Percentiles rank a stretch among this genome's conserved stretches.
phyloP scores from a whole-genome alignment of 1,284 basidiomycete genomes.

The Gomphus bonarii region DNA sequence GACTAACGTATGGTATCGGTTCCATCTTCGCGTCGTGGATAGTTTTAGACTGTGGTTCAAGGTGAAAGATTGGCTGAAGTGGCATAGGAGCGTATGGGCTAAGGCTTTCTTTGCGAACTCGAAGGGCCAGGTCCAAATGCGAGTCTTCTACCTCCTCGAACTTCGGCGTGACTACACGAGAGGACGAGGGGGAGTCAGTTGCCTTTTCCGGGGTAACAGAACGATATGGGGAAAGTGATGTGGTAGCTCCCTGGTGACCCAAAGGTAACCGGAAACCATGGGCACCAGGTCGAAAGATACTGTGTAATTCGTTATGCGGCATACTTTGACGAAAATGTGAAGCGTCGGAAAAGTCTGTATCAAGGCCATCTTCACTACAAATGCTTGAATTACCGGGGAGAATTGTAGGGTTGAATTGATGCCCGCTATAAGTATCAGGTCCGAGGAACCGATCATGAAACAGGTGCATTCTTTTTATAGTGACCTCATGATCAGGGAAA shows the following conservation, averaged over 20 bases:
- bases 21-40: neutral
- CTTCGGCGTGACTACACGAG: neutral
- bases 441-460: neutral
- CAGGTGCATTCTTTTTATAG: neutral
- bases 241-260: neutral
- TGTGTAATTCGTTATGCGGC: neutral
- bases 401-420: neutral
- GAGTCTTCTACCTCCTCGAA: neutral
- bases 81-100: constrained; percentile 6
- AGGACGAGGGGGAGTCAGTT: neutral
- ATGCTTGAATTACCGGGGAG: neutral
- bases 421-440: neutral
- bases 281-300: neutral
- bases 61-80: neutral
- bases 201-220: neutral
- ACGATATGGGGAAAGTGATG: neutral
- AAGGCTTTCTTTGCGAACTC: neutral
- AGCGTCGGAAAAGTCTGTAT: neutral
- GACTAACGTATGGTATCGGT: neutral
- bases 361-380: neutral
- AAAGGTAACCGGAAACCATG: neutral
- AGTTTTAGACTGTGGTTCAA: neutral
- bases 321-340: neutral
- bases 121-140: neutral
- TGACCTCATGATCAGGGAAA: neutral